These are phyloP conservation scores for Phaseolus lunatus DNA, from an alignment of 306 rosid genomes.

Conservation along the genomic window DNA sequence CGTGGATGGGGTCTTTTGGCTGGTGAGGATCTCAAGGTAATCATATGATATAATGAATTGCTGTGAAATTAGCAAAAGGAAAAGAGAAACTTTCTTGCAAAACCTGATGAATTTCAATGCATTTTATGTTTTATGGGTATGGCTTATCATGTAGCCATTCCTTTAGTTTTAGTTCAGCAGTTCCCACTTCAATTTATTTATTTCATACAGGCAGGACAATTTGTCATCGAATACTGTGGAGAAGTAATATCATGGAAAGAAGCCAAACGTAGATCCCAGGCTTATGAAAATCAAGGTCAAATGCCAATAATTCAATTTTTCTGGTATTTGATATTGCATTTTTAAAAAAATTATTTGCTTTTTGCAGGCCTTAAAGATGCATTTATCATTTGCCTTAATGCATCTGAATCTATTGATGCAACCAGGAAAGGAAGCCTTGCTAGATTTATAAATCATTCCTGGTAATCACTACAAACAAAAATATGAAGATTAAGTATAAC, in stretches of 20 bases:
- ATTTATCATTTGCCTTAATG: constrained; percentile 86
- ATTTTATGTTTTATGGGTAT: constrained; percentile 28
- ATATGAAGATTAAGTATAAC: constrained; percentile 30
- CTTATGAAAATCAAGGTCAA: constrained; percentile 84
- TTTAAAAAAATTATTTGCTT: constrained; percentile 36
- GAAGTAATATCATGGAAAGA: constrained; percentile 98
- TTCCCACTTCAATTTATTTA: constrained; percentile 32
- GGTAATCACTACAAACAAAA: constrained; percentile 62
- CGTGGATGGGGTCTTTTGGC: constrained; percentile 97
- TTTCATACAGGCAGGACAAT: constrained; percentile 70
- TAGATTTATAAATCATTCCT: constrained; percentile 95
- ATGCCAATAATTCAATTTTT: constrained; percentile 32
- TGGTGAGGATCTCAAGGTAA: constrained; percentile 85
- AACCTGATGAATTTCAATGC: constrained; percentile 19
- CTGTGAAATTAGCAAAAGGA: constrained; percentile 28
- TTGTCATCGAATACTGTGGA: constrained; percentile 93
- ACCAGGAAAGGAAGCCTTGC: constrained; percentile 92
- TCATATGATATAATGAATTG: constrained; percentile 14
- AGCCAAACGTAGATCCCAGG: constrained; percentile 89
- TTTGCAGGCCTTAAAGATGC: constrained; percentile 94
- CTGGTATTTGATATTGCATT: constrained; percentile 37
- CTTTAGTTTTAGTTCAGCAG: constrained; percentile 25
- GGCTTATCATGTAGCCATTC: constrained; percentile 16
- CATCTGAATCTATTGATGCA: constrained; percentile 94
- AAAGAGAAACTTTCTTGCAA: constrained; percentile 17